Percentiles rank a stretch among this genome's conserved stretches.
phyloP scores from a whole-genome alignment of 176 grass and related monocot genomes.

The Phoenix dactylifera region DNA sequence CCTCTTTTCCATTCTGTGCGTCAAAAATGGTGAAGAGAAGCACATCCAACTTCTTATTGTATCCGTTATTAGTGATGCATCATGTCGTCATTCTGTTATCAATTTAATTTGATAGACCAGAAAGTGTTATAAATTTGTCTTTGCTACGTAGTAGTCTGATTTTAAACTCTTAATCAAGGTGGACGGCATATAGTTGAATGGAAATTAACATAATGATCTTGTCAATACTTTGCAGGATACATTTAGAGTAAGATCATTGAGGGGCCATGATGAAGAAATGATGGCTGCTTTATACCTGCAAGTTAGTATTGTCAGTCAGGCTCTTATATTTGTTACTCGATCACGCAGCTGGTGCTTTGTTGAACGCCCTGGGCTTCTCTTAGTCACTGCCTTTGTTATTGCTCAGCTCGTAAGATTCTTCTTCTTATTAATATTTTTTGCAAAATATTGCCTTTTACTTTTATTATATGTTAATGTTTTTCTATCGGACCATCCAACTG shows the following conservation, averaged over 20 bases:
- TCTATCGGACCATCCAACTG: too few relatives aligned
- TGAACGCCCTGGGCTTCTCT: constrained; percentile 59
- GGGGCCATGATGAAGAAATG: constrained; percentile 40
- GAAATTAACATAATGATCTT: not conserved
- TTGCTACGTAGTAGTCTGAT: too few relatives aligned
- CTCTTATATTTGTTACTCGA: constrained; percentile 94
- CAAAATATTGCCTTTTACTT: too few relatives aligned
- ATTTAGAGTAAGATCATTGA: constrained; percentile 53
- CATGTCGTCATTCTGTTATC: too few relatives aligned
- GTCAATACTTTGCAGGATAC: constrained; percentile 31
- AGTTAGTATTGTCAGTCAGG: constrained; percentile 97
- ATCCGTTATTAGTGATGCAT: too few relatives aligned
- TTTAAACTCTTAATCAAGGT: too few relatives aligned
- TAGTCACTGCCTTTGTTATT: constrained; percentile 54
- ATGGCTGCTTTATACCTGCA: constrained; percentile 93
- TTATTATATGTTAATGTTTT: too few relatives aligned
- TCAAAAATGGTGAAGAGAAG: not conserved
- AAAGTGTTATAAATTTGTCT: too few relatives aligned
- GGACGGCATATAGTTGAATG: too few relatives aligned
- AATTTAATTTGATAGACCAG: too few relatives aligned
- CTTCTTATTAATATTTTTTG: not conserved
- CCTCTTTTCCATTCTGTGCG: not conserved
- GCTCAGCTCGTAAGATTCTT: constrained; percentile 72
- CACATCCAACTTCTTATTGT: too few relatives aligned
- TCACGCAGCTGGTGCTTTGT: constrained; percentile 48